Conservation (phyloP, 768 basidiomycete species). For the Xanthoconium stramineum region DNA sequence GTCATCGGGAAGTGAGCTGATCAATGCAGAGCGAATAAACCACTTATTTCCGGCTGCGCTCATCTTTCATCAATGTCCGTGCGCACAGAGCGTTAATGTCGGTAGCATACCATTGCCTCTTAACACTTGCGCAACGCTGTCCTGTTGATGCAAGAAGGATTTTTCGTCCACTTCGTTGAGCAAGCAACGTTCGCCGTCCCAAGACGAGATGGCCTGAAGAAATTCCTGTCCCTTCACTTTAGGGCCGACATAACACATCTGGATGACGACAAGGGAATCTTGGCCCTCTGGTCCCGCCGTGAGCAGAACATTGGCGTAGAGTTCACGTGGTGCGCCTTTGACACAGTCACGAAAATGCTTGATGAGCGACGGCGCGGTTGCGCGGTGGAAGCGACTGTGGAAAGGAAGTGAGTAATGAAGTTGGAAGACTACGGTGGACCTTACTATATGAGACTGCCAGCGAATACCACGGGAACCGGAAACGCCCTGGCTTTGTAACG, state of each 20-base stretch:
- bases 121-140: conserved; percentile 86
- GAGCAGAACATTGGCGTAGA: conserved; percentile 87
- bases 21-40: conserved; percentile 86
- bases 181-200: conserved; percentile 84
- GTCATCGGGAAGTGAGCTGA: conserved; percentile 83
- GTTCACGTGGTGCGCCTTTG: conserved; percentile 81
- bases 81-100: neutral
- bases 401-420: conserved; percentile 5
- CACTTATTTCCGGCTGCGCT: conserved; percentile 72
- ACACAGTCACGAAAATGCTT: conserved; percentile 92
- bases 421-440: conserved; percentile 28
- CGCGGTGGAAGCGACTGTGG: conserved; percentile 76
- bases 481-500: conserved; percentile 89
- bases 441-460: conserved; percentile 90
- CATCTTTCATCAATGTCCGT: neutral
- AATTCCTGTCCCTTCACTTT: conserved; percentile 72
- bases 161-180: conserved; percentile 91
- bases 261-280: conserved; percentile 85
- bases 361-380: conserved; percentile 85
- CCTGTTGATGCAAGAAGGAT: conserved; percentile 85
- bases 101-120: conserved; percentile 67
- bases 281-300: conserved; percentile 85
- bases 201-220: conserved; percentile 79
- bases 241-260: conserved; percentile 85
- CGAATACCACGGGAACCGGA: conserved; percentile 87